phyloP scores from a whole-genome alignment of 805 yeast species.

The Nakazawaea anatomiae region DNA sequence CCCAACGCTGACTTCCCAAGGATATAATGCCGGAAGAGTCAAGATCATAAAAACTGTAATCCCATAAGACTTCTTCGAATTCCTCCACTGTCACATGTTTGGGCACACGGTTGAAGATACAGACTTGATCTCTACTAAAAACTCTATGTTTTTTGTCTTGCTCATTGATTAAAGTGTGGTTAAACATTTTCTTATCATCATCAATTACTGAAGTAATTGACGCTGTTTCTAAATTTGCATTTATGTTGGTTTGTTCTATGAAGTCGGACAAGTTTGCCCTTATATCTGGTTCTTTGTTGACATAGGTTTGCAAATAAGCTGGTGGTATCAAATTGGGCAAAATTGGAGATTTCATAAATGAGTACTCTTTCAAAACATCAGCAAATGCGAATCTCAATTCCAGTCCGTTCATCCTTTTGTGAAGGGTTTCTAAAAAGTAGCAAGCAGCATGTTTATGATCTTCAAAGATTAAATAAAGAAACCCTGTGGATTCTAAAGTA shows the following conservation, averaged over 20 bases:
- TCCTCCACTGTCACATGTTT: conserved; percentile 31
- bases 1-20: conserved; percentile 18
- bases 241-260: conserved; percentile 1
- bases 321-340: conserved; percentile 16
- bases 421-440: conserved; percentile 44
- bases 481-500: conserved; percentile 37
- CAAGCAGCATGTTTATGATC: conserved; percentile 41
- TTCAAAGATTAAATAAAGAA: conserved; percentile 50
- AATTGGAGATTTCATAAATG: conserved; percentile 15
- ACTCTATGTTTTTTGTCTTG: not conserved
- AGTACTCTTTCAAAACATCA: conserved; percentile 18
- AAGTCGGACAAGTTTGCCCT: not conserved
- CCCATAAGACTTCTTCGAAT: conserved; percentile 37
- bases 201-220: not conserved
- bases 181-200: not conserved
- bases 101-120: conserved; percentile 42
- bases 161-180: not conserved
- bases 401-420: conserved; percentile 45
- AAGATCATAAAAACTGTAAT: conserved; percentile 34
- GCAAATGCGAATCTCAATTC: conserved; percentile 41
- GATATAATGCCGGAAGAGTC: conserved; percentile 15
- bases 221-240: not conserved
- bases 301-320: not conserved
- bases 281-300: not conserved
- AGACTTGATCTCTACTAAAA: conserved; percentile 25